A percentile compares a stretch with the other conserved stretches of the same genome.
These are phyloP conservation scores for Eucalyptus curtisii DNA, from an alignment of 345 rosid species.

Conservation along the genomic window DNA sequence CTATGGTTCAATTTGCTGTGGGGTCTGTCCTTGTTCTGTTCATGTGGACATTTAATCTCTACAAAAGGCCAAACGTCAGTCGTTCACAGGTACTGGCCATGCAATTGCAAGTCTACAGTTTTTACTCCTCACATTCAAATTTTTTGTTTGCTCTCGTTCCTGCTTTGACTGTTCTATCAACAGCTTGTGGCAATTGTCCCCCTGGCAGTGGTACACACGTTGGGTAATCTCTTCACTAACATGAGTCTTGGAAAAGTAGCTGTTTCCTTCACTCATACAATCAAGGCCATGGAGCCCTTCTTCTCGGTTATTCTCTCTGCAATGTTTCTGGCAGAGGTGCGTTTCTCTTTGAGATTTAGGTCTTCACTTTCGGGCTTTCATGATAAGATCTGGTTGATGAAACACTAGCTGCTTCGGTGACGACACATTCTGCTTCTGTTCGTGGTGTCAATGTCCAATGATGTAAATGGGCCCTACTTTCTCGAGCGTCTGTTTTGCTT, in stretches of 20 bases:
- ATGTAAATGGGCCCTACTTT: neutral
- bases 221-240: conserved; percentile 92
- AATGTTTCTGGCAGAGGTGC: conserved; percentile 92
- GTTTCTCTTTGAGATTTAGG: neutral
- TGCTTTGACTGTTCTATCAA: neutral
- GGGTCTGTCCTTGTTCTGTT: conserved; percentile 59
- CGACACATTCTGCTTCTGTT: neutral
- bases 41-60: conserved; percentile 80
- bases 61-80: conserved; percentile 67
- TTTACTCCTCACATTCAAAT: neutral
- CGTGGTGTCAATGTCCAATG: neutral
- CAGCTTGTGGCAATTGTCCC: conserved; percentile 86
- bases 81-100: conserved; percentile 36
- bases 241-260: conserved; percentile 99
- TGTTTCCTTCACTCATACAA: conserved; percentile 97
- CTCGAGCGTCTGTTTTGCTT: neutral
- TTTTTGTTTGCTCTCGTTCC: neutral
- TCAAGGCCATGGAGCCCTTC: conserved; percentile 99
- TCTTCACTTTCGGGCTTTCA: neutral
- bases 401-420: neutral
- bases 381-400: neutral
- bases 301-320: conserved; percentile 92
- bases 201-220: conserved; percentile 73
- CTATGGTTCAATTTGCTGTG: conserved; percentile 64
- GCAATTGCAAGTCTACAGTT: neutral